phyloP scores from a whole-genome alignment of 2,329 filamentous ascomycete species.

The Scytalidium sp. region DNA sequence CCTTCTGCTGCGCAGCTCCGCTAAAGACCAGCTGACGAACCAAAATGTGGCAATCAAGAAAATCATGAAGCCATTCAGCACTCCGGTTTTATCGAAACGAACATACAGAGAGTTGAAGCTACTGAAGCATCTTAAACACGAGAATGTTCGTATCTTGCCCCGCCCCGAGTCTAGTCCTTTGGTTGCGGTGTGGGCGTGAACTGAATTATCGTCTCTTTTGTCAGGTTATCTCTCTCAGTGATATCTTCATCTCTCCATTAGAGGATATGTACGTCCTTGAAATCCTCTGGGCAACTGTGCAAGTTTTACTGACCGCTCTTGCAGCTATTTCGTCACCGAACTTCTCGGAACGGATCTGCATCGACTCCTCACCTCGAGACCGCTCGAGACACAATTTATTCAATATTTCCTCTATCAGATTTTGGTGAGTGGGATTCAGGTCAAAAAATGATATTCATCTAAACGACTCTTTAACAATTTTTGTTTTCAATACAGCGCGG shows the following conservation, averaged over 20 bases:
- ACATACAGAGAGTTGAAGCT: conserved; percentile 98
- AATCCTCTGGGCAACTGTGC: conserved; percentile 16
- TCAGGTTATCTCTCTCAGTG: conserved; percentile 98
- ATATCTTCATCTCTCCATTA: conserved; percentile 98
- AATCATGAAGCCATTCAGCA: conserved; percentile 99
- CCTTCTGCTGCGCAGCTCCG: conserved; percentile 63
- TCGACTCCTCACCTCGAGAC: conserved; percentile 88
- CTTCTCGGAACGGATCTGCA: conserved; percentile 95
- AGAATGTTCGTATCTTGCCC: conserved; percentile 65
- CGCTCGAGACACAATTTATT: conserved; percentile 98
- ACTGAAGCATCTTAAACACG: conserved; percentile 92
- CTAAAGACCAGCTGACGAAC: conserved; percentile 94
- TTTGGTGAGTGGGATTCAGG: conserved; percentile 60
- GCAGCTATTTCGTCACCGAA: conserved; percentile 96
- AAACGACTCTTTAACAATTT: conserved; percentile 10
- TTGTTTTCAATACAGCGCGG: conserved; percentile 63
- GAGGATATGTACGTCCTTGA: conserved; percentile 78
- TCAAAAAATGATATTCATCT: neutral
- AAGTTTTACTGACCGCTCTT: conserved; percentile 10
- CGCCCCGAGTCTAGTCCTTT: conserved; percentile 1
- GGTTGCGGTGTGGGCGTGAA: conserved; percentile 2
- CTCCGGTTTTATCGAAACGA: conserved; percentile 94
- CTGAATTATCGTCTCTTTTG: conserved; percentile 23
- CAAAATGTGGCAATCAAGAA: conserved; percentile 99
- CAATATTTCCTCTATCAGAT: conserved; percentile 99